Evolutionary conservation across 2,329 filamentous ascomycete genomes (phyloP).

Genomic region (Beauveria pseudobassiana): DNA sequence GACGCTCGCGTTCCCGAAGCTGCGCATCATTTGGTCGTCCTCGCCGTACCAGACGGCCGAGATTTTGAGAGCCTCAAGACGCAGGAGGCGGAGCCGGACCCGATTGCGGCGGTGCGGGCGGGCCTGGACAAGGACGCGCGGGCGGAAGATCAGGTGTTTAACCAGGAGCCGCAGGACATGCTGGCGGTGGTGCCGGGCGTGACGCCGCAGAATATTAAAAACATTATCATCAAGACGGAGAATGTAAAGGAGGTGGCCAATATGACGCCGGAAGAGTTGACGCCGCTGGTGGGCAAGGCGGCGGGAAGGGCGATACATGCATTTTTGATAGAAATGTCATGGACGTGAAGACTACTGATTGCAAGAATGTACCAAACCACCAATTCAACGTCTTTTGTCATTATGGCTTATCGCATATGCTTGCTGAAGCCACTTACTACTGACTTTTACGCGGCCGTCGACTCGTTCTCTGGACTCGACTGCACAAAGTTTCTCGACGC

Average conservation of each 20-base stretch:
- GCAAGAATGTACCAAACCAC: neutral
- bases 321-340: conserved; percentile 64
- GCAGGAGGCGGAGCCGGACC: conserved; percentile 83
- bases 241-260: conserved; percentile 81
- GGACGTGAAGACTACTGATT: conserved; percentile 32
- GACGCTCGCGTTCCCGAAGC: conserved; percentile 80
- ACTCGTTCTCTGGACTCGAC: neutral
- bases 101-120: conserved; percentile 73
- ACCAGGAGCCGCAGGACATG: conserved; percentile 85
- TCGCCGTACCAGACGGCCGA: conserved; percentile 94
- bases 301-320: conserved; percentile 66
- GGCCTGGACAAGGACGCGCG: conserved; percentile 55
- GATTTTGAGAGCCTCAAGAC: conserved; percentile 89
- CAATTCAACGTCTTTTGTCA: too few relatives aligned
- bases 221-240: conserved; percentile 63
- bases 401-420: too few relatives aligned
- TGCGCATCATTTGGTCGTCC: conserved; percentile 89
- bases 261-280: conserved; percentile 67
- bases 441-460: neutral
- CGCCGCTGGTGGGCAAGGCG: conserved; percentile 68
- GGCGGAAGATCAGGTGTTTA: conserved; percentile 66
- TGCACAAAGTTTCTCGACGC: conserved; percentile 2
- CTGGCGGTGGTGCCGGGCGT: conserved; percentile 77
- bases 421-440: too few relatives aligned
- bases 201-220: conserved; percentile 67